A percentile compares a stretch with the other conserved stretches of the same genome.
These are phyloP conservation scores for Strobilomyces dryophilus DNA, from an alignment of 768 basidiomycete genomes.

Conservation along the genomic window DNA sequence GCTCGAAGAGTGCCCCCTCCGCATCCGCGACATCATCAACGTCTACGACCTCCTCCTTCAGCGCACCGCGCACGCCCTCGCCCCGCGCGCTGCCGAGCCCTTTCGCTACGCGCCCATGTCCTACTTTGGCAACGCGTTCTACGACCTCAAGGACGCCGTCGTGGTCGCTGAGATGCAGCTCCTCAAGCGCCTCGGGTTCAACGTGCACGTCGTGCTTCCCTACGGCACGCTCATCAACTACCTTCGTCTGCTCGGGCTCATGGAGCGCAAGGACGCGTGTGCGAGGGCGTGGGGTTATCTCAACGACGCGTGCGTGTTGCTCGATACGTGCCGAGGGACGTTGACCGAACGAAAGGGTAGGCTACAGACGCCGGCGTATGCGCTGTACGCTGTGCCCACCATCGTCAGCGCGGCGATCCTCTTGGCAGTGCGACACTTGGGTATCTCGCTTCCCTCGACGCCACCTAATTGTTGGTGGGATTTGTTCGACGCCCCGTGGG, in stretches of 20 bases:
- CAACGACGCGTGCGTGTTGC: constrained; percentile 86
- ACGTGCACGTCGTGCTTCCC: constrained; percentile 88
- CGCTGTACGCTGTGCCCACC: constrained; percentile 82
- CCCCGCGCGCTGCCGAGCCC: constrained; percentile 20
- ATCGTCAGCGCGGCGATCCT: constrained; percentile 90
- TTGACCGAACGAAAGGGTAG: constrained; percentile 38
- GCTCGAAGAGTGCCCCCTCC: constrained; percentile 85
- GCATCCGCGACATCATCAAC: constrained; percentile 93
- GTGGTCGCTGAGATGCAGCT: constrained; percentile 98
- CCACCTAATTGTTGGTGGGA: constrained; percentile 86
- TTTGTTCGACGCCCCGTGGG: constrained; percentile 87
- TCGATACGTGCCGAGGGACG: neutral
- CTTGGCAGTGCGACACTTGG: constrained; percentile 68
- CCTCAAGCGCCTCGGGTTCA: constrained; percentile 92
- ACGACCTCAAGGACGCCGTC: constrained; percentile 90
- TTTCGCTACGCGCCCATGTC: constrained; percentile 83
- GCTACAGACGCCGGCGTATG: constrained; percentile 90
- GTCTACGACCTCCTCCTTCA: constrained; percentile 88
- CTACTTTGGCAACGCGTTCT: constrained; percentile 85
- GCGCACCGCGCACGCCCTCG: constrained; percentile 54
- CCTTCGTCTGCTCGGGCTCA: constrained; percentile 83
- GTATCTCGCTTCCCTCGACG: constrained; percentile 67
- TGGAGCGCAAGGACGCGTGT: constrained; percentile 64
- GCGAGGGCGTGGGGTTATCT: constrained; percentile 89
- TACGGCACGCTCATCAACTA: constrained; percentile 96